Percentiles rank a stretch among this genome's conserved stretches.
phyloP scores from a whole-genome alignment of 2,329 filamentous ascomycete species.

The Diaporthe sp. region DNA sequence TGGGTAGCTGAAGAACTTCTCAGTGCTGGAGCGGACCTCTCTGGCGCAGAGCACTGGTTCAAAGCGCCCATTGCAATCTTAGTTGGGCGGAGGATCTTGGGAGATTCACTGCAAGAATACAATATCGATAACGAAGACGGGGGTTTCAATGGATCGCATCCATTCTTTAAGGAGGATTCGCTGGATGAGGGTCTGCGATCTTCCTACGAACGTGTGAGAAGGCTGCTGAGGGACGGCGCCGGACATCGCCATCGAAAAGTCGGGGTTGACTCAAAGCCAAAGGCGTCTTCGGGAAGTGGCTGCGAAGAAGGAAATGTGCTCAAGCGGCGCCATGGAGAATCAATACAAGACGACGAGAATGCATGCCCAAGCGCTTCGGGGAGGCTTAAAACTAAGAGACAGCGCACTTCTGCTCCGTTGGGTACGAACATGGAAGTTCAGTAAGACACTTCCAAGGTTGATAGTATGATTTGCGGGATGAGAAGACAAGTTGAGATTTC shows the following conservation, averaged over 20 bases:
- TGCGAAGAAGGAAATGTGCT: background rate
- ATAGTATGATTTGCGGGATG: background rate
- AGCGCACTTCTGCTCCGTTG: background rate
- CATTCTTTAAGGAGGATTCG: background rate
- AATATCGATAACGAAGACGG: background rate
- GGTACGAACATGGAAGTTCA: background rate
- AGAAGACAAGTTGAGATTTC: too few species aligned
- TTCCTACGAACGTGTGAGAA: background rate
- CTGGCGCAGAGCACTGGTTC: background rate
- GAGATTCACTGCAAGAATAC: background rate
- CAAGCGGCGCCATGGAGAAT: background rate
- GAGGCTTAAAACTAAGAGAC: background rate
- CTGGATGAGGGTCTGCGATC: background rate
- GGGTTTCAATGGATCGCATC: background rate
- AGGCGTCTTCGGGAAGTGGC: too few species aligned
- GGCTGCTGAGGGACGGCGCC: background rate
- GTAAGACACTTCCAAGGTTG: background rate
- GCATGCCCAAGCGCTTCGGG: background rate
- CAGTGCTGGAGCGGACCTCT: background rate
- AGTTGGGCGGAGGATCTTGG: background rate
- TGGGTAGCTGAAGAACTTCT: background rate
- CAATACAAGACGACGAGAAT: background rate
- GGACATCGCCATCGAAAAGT: too few species aligned
- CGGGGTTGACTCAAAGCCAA: too few species aligned
- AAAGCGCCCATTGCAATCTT: background rate